Conservation (phyloP, 2,329 filamentous ascomycete species). For the Erysiphe neolycopersici region DNA sequence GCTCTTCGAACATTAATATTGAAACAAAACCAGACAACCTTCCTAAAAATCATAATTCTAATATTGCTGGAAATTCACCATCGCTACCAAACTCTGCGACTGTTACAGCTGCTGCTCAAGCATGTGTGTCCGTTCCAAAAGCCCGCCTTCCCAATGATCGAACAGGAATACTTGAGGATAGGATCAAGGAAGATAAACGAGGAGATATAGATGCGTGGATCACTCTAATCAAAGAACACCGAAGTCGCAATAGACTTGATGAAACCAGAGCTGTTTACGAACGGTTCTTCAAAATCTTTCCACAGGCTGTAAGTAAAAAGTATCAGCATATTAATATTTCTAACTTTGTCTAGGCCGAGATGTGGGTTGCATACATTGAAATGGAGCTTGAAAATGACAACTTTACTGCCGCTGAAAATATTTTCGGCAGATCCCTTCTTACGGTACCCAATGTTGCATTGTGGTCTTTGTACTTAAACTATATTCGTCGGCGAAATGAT, state of each 20-base stretch:
- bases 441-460: constrained; percentile 60
- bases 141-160: constrained; percentile 14
- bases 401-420: constrained; percentile 49
- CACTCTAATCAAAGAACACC: constrained; percentile 60
- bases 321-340: constrained; percentile 5
- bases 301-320: constrained; percentile 49
- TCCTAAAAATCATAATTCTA: constrained; percentile 9
- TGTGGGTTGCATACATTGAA: constrained; percentile 71
- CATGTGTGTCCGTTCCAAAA: constrained; percentile 10
- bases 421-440: constrained; percentile 60
- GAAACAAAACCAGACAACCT: constrained; percentile 7
- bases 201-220: constrained; percentile 87
- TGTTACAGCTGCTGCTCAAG: constrained; percentile 8
- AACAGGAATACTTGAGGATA: constrained; percentile 40
- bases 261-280: constrained; percentile 59
- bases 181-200: constrained; percentile 74
- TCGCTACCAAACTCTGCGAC: constrained; percentile 5
- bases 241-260: constrained; percentile 55
- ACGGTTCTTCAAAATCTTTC: constrained; percentile 68
- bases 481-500: constrained; percentile 77
- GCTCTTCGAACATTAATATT: constrained; percentile 10
- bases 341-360: constrained; percentile 41
- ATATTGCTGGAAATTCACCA: constrained; percentile 3
- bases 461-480: constrained; percentile 86
- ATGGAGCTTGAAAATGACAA: constrained; percentile 79